phyloP scores from a whole-genome alignment of 352 stramenopile genomes.

The Globisporangium okanoganense region DNA sequence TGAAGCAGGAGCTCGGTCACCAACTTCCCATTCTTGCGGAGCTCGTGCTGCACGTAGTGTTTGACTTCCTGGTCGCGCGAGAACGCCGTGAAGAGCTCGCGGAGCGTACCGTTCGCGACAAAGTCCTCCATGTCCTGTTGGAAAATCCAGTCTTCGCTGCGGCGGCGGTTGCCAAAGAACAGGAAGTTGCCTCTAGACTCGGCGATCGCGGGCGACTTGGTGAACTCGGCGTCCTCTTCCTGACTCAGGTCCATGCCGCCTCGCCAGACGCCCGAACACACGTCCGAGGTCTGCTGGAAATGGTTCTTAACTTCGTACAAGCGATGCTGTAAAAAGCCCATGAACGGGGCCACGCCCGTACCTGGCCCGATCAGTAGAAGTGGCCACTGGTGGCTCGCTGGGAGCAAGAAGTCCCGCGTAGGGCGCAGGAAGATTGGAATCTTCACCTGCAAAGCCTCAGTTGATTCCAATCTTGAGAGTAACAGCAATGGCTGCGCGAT shows the following conservation, averaged over 20 bases:
- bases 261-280: conserved; percentile 75
- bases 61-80: conserved; percentile 90
- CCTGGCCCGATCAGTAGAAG: conserved; percentile 95
- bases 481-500: conserved; percentile 42
- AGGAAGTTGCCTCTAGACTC: conserved; percentile 73
- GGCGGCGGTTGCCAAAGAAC: conserved; percentile 93
- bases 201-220: conserved; percentile 18
- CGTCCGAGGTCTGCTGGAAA: conserved; percentile 20
- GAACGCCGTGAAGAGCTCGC: conserved; percentile 87
- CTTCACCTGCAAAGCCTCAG: conserved; percentile 15
- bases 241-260: conserved; percentile 46
- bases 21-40: conserved; percentile 49
- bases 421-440: conserved; percentile 90
- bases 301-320: conserved; percentile 28
- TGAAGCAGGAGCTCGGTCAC: conserved; percentile 79
- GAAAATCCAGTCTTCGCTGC: conserved; percentile 92
- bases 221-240: conserved; percentile 42
- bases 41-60: conserved; percentile 92
- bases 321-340: conserved; percentile 94
- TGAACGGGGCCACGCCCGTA: conserved; percentile 95
- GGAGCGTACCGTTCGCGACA: conserved; percentile 65
- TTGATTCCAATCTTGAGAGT: not conserved
- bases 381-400: conserved; percentile 69
- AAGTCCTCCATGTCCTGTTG: conserved; percentile 80
- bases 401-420: conserved; percentile 89